Evolutionary conservation across 768 basidiomycete species (phyloP).

Genomic region (Pisolithus sp.): DNA sequence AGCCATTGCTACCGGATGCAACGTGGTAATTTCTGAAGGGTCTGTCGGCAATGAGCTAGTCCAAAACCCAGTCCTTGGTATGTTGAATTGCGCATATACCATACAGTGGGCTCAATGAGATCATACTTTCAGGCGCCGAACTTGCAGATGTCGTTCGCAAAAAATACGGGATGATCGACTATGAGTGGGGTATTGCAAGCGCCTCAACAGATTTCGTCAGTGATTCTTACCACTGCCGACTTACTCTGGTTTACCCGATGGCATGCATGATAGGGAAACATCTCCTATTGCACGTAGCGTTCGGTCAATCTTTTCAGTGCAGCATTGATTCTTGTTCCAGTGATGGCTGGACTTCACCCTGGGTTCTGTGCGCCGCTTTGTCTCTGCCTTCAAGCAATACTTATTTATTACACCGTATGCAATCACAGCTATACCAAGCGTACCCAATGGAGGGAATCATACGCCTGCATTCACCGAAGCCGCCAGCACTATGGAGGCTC

Average conservation of each 20-base stretch:
- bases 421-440: conserved; percentile 64
- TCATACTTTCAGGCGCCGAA: conserved; percentile 44
- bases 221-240: neutral
- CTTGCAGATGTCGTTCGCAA: conserved; percentile 55
- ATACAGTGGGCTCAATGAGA: neutral
- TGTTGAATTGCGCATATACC: neutral
- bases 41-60: conserved; percentile 48
- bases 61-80: conserved; percentile 63
- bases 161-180: conserved; percentile 57
- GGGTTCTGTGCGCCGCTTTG: conserved; percentile 39
- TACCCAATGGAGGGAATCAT: conserved; percentile 69
- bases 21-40: conserved; percentile 34
- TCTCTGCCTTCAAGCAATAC: neutral
- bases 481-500: conserved; percentile 54
- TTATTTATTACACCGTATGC: neutral
- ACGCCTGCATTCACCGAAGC: conserved; percentile 61
- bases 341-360: conserved; percentile 66
- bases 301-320: neutral
- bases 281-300: conserved; percentile 54
- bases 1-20: conserved; percentile 60
- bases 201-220: conserved; percentile 84
- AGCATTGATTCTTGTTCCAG: conserved; percentile 15
- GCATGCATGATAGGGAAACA: conserved; percentile 34
- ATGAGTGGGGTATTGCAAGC: conserved; percentile 57
- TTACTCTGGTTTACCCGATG: neutral